Evolutionary conservation across 495 filamentous ascomycete species (phyloP).

Genomic region (Choiromyces venosus): DNA sequence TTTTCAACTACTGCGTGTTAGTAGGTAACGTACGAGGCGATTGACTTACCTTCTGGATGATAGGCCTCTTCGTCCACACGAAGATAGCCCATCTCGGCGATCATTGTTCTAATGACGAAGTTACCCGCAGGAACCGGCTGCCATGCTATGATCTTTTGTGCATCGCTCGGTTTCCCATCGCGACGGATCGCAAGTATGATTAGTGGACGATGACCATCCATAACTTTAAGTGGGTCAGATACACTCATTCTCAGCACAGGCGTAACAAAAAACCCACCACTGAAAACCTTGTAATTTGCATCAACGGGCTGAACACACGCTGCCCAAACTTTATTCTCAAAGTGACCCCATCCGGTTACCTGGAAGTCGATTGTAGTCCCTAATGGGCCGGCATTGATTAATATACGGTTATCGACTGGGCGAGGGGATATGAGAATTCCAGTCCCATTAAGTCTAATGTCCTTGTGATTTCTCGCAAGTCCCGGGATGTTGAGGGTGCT

Average conservation of each 20-base stretch:
- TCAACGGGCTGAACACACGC: slow-evolving; percentile 69
- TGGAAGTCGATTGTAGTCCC: slow-evolving; percentile 77
- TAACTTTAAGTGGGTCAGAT: background rate
- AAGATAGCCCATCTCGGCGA: slow-evolving; percentile 80
- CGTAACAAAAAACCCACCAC: slow-evolving; percentile 38
- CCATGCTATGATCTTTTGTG: slow-evolving; percentile 78
- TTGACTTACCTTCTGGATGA: slow-evolving; percentile 49
- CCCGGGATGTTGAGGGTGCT: slow-evolving; percentile 59
- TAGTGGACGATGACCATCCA: slow-evolving; percentile 57
- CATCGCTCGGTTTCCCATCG: slow-evolving; percentile 70
- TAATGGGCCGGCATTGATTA: slow-evolving; percentile 78
- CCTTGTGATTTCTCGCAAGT: slow-evolving; percentile 51
- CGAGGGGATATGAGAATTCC: slow-evolving; percentile 82
- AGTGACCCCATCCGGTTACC: slow-evolving; percentile 66
- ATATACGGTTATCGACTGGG: slow-evolving; percentile 58
- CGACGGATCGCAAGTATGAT: slow-evolving; percentile 69
- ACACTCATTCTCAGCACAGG: background rate
- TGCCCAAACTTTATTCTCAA: slow-evolving; percentile 81
- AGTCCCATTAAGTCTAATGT: slow-evolving; percentile 79
- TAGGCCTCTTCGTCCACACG: slow-evolving; percentile 65
- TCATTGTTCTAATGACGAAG: slow-evolving; percentile 67
- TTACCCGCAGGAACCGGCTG: slow-evolving; percentile 55
- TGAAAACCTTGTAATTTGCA: slow-evolving; percentile 58
- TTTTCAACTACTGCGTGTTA: slow-evolving; percentile 33
- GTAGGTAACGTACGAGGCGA: slow-evolving; percentile 35